Conservation (phyloP, 2,329 filamentous ascomycete species). For the Aspergillus pseudoterreus region DNA sequence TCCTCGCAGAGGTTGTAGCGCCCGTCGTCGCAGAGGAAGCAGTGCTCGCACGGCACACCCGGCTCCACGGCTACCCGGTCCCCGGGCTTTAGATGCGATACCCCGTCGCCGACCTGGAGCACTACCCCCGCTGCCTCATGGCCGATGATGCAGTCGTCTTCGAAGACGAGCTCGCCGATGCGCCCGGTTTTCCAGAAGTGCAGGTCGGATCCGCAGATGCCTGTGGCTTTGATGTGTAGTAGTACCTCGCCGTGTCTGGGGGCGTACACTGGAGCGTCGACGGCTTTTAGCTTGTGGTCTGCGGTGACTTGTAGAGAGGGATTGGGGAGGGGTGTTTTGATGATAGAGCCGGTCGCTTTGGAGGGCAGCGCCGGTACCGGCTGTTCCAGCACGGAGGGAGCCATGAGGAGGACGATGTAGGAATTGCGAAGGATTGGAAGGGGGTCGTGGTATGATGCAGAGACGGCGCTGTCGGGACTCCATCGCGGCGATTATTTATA, state of each 20-base stretch:
- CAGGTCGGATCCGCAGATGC: constrained; percentile 66
- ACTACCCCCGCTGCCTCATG: constrained; percentile 63
- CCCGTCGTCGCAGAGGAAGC: constrained; percentile 57
- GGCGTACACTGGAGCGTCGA: constrained; percentile 55
- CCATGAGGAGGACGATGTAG: background rate
- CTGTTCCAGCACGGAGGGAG: background rate
- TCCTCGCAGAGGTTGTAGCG: constrained; percentile 63
- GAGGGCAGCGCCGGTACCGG: background rate
- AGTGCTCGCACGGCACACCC: constrained; percentile 60
- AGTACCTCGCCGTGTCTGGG: constrained; percentile 55
- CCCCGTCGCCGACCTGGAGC: constrained; percentile 53
- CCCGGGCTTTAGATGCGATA: constrained; percentile 52
- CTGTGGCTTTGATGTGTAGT: constrained; percentile 60
- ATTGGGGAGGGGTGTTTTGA: constrained; percentile 35
- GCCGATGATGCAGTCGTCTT: constrained; percentile 62
- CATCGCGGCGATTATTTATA: background rate
- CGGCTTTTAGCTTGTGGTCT: constrained; percentile 56
- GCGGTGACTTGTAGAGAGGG: constrained; percentile 58
- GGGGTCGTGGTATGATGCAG: background rate
- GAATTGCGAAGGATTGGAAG: background rate
- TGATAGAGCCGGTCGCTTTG: background rate
- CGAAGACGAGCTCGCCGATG: constrained; percentile 61
- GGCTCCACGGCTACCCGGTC: constrained; percentile 66
- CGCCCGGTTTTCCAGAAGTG: constrained; percentile 65
- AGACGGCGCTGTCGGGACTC: background rate